These are phyloP conservation scores for Oryza coarctata DNA, from an alignment of 176 grass and related monocot species.

Conservation along the genomic window DNA sequence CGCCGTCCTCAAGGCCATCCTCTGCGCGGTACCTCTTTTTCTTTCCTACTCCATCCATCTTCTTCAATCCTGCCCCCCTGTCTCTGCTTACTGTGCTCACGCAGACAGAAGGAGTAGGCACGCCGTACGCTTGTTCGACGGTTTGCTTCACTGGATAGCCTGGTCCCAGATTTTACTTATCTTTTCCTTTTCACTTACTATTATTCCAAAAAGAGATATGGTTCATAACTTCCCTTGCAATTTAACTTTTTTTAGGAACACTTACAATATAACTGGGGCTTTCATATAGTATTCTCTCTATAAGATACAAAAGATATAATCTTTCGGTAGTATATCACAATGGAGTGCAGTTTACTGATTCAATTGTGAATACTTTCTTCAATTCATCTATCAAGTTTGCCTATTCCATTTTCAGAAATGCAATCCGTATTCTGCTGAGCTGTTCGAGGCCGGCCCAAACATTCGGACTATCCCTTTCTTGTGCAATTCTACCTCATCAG, in stretches of 20 bases:
- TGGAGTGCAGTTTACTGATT: background rate
- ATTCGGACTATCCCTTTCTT: constrained; percentile 51
- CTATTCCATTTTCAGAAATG: constrained; percentile 60
- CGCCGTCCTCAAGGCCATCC: constrained; percentile 55
- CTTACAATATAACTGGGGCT: too few species aligned
- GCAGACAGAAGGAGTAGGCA: background rate
- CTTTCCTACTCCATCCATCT: background rate
- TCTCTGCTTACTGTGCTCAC: background rate
- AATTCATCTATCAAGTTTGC: background rate
- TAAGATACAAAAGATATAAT: background rate
- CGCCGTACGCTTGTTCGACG: constrained; percentile 22
- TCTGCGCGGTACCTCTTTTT: constrained; percentile 48
- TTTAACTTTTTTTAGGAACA: too few species aligned
- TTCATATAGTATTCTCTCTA: background rate
- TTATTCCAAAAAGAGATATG: background rate
- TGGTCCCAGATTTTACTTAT: background rate
- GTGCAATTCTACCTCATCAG: constrained; percentile 43
- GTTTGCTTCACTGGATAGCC: background rate
- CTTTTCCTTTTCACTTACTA: background rate
- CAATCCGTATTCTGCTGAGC: constrained; percentile 62
- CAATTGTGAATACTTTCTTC: background rate
- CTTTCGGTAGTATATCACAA: background rate
- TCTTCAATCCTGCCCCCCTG: too few species aligned
- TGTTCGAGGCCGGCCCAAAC: constrained; percentile 52
- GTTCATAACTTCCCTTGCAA: background rate